Base-by-base conservation (phyloP, 495 filamentous ascomycete species). In the Lepidopterella palustris region DNA sequence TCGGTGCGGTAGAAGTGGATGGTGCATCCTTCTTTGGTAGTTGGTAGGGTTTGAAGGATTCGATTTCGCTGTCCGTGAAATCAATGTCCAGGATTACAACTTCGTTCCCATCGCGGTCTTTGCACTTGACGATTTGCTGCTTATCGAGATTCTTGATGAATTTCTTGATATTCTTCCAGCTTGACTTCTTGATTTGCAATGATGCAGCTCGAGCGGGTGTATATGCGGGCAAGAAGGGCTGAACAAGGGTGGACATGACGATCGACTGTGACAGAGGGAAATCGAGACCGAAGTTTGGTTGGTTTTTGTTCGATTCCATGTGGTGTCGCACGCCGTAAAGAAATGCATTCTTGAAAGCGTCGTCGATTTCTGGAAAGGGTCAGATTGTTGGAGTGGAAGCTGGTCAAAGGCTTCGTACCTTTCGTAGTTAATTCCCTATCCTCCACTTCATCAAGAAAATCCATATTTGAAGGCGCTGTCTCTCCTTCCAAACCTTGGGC, bases 61-160 rank as follows among this genome's bases (percentile, higher is more conserved):
- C 64, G 13, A 87, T 71, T 0, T 73, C 76, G 3, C 68, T 68
- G 57, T 86, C 79, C 9, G 77, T 71, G 66, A 87, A 89, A 64
- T 88, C 83, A 45, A 89, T 80, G 63, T 88, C 86, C 25, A 82
- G 55, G 29, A 89, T 80, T 13, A 86, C 78, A 1, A 81, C 82
- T 67, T 89, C 87, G 47, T 82, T 77, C 5, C 85, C 84, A 57
- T 77, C 82, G 35, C 83, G 80, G 28, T 87, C 85, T 67, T 89
- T 89, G 29, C 77, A 79, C 62, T 82, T 86, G 42, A 88, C 69
- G 11, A 87, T 68, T 5, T 76, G 67, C 53, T 82, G 72, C 66
- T 87, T 88, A 67, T 88, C 86, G 8, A 89, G 70, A 29, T 79
- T 70, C 68, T 88, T 89, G 70, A 89, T 82, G 69, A 88, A 88